Conservation (phyloP, 805 yeast genomes). For the Pichia occidentalis region DNA sequence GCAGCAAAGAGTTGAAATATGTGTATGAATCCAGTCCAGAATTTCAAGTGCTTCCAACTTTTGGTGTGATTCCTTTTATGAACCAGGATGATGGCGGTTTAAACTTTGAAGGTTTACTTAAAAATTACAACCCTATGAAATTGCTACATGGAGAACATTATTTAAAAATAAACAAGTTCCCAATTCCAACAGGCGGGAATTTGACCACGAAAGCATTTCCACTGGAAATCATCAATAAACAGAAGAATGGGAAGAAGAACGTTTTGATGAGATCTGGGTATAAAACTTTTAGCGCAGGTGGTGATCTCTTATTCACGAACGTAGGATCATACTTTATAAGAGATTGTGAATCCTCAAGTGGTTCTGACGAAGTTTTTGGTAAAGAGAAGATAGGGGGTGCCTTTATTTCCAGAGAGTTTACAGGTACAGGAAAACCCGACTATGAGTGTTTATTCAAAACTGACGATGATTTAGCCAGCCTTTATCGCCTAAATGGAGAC, state of each 20-base stretch:
- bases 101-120: slow-evolving; percentile 55
- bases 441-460: slow-evolving; percentile 55
- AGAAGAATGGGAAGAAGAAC: slow-evolving; percentile 50
- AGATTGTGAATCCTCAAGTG: slow-evolving; percentile 56
- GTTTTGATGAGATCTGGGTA: slow-evolving; percentile 72
- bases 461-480: slow-evolving; percentile 69
- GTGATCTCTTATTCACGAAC: slow-evolving; percentile 68
- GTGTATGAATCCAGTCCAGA: slow-evolving; percentile 69
- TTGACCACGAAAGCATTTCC: slow-evolving; percentile 60
- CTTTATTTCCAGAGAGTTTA: slow-evolving; percentile 62
- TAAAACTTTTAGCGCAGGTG: slow-evolving; percentile 56
- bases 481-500: slow-evolving; percentile 90
- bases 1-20: slow-evolving; percentile 66
- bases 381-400: slow-evolving; percentile 35
- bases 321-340: slow-evolving; percentile 82
- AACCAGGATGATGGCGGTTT: slow-evolving; percentile 49
- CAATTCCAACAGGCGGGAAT: slow-evolving; percentile 67
- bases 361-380: slow-evolving; percentile 39
- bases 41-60: slow-evolving; percentile 83
- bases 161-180: slow-evolving; percentile 65
- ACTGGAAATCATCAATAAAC: slow-evolving; percentile 70
- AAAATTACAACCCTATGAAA: slow-evolving; percentile 82
- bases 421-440: slow-evolving; percentile 53
- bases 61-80: slow-evolving; percentile 86
- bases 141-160: slow-evolving; percentile 95